Conservation (phyloP, 2,329 filamentous ascomycete genomes). For the Cladosporium sphaerospermum region DNA sequence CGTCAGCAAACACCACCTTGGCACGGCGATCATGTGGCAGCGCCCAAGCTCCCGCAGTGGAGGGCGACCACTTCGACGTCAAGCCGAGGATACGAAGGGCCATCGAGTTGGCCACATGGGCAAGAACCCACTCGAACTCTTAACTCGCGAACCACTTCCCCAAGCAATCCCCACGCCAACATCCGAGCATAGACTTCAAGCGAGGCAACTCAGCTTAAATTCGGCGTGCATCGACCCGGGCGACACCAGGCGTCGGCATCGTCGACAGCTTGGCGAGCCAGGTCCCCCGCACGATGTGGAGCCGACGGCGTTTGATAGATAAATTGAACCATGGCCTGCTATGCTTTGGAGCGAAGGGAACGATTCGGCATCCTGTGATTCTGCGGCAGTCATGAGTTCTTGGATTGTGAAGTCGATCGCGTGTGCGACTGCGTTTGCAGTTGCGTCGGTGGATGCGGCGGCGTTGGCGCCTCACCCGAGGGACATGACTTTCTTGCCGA, state of each 20-base stretch:
- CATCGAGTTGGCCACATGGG: no score
- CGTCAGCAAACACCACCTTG: no score
- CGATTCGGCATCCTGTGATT: no score
- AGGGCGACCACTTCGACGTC: no score
- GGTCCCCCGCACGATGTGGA: slow-evolving; percentile 11
- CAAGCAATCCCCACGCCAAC: no score
- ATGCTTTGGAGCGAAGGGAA: no score
- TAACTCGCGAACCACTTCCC: no score
- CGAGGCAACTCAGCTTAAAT: slow-evolving; percentile 10
- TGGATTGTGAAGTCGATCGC: slow-evolving; percentile 1
- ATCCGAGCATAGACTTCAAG: background rate
- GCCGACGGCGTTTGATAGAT: slow-evolving; percentile 4
- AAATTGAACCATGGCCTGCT: background rate
- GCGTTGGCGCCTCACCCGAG: slow-evolving; percentile 3
- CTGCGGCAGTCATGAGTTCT: background rate
- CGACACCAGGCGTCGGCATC: background rate
- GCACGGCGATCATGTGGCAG: no score
- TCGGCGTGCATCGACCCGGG: slow-evolving; percentile 2
- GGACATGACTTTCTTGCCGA: slow-evolving; percentile 7
- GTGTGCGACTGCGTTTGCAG: slow-evolving; percentile 4
- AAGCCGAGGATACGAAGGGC: no score
- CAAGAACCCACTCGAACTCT: no score
- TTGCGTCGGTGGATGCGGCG: background rate
- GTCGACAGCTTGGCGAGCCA: slow-evolving; percentile 4
- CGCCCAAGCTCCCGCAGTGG: no score